Base-by-base conservation (phyloP, 768 basidiomycete genomes). In the Lactarius hengduanensis region DNA sequence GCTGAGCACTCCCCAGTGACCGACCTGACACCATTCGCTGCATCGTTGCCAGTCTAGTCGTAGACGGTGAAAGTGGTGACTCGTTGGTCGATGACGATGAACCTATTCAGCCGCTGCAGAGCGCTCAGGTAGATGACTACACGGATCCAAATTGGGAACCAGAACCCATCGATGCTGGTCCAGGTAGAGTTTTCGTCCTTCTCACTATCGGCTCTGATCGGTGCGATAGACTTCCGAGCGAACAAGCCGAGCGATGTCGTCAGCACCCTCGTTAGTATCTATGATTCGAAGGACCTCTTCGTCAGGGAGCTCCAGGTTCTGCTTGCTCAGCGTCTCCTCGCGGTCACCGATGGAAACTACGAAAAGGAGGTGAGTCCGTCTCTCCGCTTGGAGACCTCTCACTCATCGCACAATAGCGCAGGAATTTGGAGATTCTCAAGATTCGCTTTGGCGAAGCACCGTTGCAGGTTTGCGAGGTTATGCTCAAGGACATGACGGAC, bases 401-500 rank as follows among this genome's bases (percentile, higher is more conserved):
- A 18, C 28, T 20, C 10, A 38, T 65, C 67, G 16, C 15, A 22
- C 43, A 43, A 11, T 71, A 98, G 94, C 87, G 96, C 22, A 84
- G 90, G 28, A 97, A 93, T 72, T 87, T 98, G 66, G 96, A 97
- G 76, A 92, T 96, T 53, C 78, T 99, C 67, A 98, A 98, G 79
- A 84, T 96, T 63, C 89, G 97, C 3, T 99, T 99, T 72, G 97
- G 97, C 26, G 97, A 98, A 72, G 82, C 88, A 1, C 88, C 94
- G 2, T 77, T 99, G 63, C 94, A 97, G 75, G 91, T 94, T 6
- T 98, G 96, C 80, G 96, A 98, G 74, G 95, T 99, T 62, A 98
- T 99, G 97, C 79, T 98, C 73, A 92, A 88, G 73, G 97, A 99
- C 75, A 91, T 98, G 87, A 90, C 93, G 3, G 95, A 98, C 76